These are phyloP conservation scores for Oemleria cerasiformis DNA, from an alignment of 306 rosid genomes.

Conservation along the genomic window DNA sequence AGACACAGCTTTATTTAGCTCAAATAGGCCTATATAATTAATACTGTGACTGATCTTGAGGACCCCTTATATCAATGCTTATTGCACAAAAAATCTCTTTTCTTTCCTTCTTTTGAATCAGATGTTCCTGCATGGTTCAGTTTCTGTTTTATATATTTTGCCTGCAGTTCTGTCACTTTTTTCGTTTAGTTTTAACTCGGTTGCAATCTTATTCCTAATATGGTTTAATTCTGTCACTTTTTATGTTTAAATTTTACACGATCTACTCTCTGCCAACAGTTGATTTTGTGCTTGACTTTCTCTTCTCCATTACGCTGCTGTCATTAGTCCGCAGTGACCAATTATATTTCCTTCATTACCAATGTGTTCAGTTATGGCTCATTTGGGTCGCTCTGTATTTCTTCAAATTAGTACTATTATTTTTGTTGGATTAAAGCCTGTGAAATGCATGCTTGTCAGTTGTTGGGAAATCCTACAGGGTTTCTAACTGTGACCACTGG, in stretches of 20 bases:
- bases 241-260: constrained; percentile 2
- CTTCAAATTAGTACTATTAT: neutral
- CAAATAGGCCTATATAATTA: too few relatives aligned
- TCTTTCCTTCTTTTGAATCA: neutral
- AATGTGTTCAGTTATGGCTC: neutral
- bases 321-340: neutral
- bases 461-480: constrained; percentile 3
- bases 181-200: constrained; percentile 2
- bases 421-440: neutral
- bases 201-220: neutral
- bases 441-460: constrained; percentile 15
- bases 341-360: neutral
- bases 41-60: too few relatives aligned
- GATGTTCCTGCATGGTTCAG: constrained; percentile 5
- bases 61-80: too few relatives aligned
- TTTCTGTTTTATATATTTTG: neutral
- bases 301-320: neutral
- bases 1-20: neutral
- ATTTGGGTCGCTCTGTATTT: neutral
- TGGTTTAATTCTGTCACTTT: neutral
- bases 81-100: too few relatives aligned
- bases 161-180: neutral
- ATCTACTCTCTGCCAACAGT: neutral
- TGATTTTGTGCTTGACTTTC: constrained; percentile 8
- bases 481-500: constrained; percentile 20